A percentile compares a stretch with the other conserved stretches of the same genome.
phyloP scores from a whole-genome alignment of 2,329 filamentous ascomycete genomes.

The Conoideocrella luteorostrata region DNA sequence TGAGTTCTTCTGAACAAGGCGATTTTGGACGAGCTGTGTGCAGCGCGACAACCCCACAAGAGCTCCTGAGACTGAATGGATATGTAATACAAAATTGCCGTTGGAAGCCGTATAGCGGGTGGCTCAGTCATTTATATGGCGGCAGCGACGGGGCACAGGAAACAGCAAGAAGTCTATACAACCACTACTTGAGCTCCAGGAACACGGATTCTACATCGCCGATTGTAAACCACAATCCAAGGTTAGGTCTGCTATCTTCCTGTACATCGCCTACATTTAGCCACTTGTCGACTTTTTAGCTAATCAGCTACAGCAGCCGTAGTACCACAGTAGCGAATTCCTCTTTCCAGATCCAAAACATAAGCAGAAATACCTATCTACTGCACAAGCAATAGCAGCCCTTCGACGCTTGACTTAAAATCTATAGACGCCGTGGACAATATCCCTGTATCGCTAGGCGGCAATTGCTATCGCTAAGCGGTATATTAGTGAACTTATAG shows the following conservation, averaged over 20 bases:
- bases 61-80: too few relatives aligned
- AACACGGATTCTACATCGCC: too few relatives aligned
- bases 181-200: too few relatives aligned
- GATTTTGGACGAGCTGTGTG: too few relatives aligned
- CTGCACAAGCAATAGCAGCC: neutral
- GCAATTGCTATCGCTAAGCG: conserved; percentile 6
- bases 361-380: neutral
- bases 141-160: too few relatives aligned
- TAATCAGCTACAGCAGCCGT: neutral
- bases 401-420: neutral
- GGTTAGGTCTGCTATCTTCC: neutral
- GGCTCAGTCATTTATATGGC: too few relatives aligned
- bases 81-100: too few relatives aligned
- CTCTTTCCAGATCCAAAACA: neutral
- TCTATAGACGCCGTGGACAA: neutral
- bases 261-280: neutral
- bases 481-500: neutral
- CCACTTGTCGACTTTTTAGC: neutral
- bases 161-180: too few relatives aligned
- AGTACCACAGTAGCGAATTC: neutral
- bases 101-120: too few relatives aligned
- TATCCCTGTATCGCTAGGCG: neutral
- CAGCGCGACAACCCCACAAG: too few relatives aligned
- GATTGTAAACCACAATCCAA: too few relatives aligned
- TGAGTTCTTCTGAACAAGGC: too few relatives aligned